Conservation (phyloP, 352 stramenopile species). For the Globisporangium orthogonon region DNA sequence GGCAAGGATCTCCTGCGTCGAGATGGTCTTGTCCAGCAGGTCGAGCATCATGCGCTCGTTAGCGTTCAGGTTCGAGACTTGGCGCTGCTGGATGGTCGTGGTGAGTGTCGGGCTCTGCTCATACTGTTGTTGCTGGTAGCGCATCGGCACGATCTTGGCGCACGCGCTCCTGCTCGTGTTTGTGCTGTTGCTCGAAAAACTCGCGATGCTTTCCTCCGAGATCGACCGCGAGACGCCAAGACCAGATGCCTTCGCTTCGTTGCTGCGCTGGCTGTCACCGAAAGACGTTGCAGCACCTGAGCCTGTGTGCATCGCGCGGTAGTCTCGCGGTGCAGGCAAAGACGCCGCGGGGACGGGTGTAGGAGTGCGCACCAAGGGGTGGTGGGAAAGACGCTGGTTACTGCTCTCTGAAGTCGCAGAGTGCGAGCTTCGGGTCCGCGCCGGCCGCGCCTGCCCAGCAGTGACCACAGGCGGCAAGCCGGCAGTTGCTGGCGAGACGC, state of each 20-base stretch:
- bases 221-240: constrained; percentile 10
- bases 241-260: constrained; percentile 11
- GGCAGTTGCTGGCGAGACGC: not conserved
- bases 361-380: not conserved
- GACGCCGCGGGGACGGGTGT: not conserved
- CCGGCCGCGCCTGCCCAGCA: not conserved
- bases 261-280: constrained; percentile 13
- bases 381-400: constrained; percentile 4
- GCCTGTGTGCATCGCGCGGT: not conserved
- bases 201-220: constrained; percentile 16
- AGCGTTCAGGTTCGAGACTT: constrained; percentile 40
- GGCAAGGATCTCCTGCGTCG: constrained; percentile 69
- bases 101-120: constrained; percentile 12
- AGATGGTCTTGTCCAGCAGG: constrained; percentile 73
- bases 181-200: constrained; percentile 8
- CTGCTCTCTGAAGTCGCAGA: not conserved
- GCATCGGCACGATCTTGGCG: constrained; percentile 17
- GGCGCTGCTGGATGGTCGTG: constrained; percentile 16
- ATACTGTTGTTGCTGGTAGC: constrained; percentile 10
- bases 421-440: constrained; percentile 6
- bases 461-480: not conserved
- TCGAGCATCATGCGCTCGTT: constrained; percentile 72
- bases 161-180: constrained; percentile 9
- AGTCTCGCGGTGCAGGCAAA: not conserved
- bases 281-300: not conserved